Base-by-base conservation (phyloP, 2,329 filamentous ascomycete genomes). In the Fusarium dlaminii region DNA sequence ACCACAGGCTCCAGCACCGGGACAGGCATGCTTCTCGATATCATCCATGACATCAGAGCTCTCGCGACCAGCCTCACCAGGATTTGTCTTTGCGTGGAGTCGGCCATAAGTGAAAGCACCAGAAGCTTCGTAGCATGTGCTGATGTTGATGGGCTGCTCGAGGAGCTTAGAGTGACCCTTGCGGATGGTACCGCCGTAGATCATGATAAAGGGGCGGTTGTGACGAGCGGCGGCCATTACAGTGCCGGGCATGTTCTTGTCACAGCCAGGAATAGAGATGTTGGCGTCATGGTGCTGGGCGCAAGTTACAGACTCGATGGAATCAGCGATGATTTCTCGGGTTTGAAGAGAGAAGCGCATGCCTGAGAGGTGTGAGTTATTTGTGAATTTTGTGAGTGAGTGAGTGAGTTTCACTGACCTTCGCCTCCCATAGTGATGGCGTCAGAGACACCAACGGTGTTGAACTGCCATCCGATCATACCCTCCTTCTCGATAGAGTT, bases 161-260 rank as follows among this genome's bases (percentile, higher is more conserved):
- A 97, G 87, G 6, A 95, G 88, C 57, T 90, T 85, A 1, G 92
- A 95, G 82, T 94, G 93, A n/a, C 95, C 96, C 70, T 94, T 94
- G 79, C 91, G 91, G 79, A 98, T 98, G 22, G 94, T 94, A 43
- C 96, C 96, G 57, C 96, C 96, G 81, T 98, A 98, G 68, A 98
- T 92, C 95, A 98, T 98, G 80, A 98, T 86, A 54, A 94, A 96
- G 8, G 96, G 96, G 15, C 96, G 90, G 83, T 98, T 98, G 84
- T 97, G 94, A 65, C 96, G 90, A 20, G 94, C 94, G 79, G 96
- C 95, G 1, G 93, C 95, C 92, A 98, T 98, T 72, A 96, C 87
- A 22, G 94, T 92, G 73, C 95, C 95, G 0, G 95, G 95, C 96
- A 98, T 98, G 82, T 98, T 98, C 89, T 98, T 98, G 85, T 98